These are phyloP conservation scores for Knoxdaviesia capensis DNA, from an alignment of 2,329 filamentous ascomycete genomes.

Conservation along the genomic window DNA sequence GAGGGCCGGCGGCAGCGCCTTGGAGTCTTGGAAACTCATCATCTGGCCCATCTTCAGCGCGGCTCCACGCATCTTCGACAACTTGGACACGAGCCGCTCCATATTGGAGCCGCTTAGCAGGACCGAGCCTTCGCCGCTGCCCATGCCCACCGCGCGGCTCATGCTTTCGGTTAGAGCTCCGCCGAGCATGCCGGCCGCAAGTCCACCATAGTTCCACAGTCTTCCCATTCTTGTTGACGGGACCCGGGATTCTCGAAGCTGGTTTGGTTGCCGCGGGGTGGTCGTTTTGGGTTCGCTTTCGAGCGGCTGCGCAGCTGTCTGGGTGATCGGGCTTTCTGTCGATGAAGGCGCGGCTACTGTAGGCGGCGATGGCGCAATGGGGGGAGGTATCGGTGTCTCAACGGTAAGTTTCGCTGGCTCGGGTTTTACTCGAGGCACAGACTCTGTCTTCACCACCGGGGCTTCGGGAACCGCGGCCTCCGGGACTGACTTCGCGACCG, in stretches of 20 bases:
- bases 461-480: no score
- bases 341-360: no score
- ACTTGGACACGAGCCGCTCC: constrained; percentile 76
- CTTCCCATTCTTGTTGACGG: constrained; percentile 73
- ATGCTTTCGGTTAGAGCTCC: constrained; percentile 75
- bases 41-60: constrained; percentile 96
- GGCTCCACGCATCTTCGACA: constrained; percentile 90
- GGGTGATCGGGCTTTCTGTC: no score
- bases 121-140: constrained; percentile 39
- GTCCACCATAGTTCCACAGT: constrained; percentile 84
- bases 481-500: no score
- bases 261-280: constrained; percentile 25
- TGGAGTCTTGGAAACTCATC: constrained; percentile 95
- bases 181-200: constrained; percentile 89
- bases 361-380: no score
- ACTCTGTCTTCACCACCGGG: no score
- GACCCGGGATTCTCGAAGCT: constrained; percentile 73
- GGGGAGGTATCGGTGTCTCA: no score
- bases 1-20: constrained; percentile 75
- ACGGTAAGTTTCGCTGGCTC: no score
- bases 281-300: background rate
- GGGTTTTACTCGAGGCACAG: no score
- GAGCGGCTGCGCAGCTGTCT: no score
- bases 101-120: constrained; percentile 81
- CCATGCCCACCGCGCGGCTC: constrained; percentile 55